These are phyloP conservation scores for Lasiodiplodia gonubiensis DNA, from an alignment of 2,329 filamentous ascomycete species.

Conservation along the genomic window DNA sequence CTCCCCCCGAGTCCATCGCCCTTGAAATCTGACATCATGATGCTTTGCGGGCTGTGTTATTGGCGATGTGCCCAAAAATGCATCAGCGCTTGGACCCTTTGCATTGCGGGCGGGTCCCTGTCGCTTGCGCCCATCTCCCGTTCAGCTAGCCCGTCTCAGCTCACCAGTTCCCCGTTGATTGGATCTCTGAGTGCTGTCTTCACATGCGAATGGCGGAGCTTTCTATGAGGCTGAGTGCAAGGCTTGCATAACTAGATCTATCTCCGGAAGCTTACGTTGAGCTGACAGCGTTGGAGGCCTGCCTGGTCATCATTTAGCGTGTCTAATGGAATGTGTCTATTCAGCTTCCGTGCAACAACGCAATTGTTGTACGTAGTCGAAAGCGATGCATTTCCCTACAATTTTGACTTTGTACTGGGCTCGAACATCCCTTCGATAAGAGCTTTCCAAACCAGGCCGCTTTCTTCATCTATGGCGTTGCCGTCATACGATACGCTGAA, in stretches of 20 bases:
- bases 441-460: conserved; percentile 40
- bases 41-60: neutral
- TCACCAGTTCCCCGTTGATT: neutral
- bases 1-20: neutral
- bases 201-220: conserved; percentile 1
- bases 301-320: neutral
- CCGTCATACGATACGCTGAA: conserved; percentile 51
- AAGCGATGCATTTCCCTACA: conserved; percentile 27
- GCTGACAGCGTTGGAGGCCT: conserved; percentile 1
- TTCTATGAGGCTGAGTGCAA: neutral
- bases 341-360: neutral
- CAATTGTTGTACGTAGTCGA: neutral
- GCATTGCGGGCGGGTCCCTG: conserved; percentile 2
- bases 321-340: neutral
- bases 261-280: neutral
- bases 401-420: neutral
- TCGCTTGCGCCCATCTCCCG: conserved; percentile 15
- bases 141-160: neutral
- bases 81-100: conserved; percentile 7
- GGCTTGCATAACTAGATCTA: neutral
- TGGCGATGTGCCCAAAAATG: conserved; percentile 3
- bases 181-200: neutral
- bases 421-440: conserved; percentile 43
- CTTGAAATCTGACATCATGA: neutral
- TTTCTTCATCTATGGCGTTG: conserved; percentile 43